Evolutionary conservation across 73 alveolate species (phyloP).

Genomic region (Durusdinium trenchii): DNA sequence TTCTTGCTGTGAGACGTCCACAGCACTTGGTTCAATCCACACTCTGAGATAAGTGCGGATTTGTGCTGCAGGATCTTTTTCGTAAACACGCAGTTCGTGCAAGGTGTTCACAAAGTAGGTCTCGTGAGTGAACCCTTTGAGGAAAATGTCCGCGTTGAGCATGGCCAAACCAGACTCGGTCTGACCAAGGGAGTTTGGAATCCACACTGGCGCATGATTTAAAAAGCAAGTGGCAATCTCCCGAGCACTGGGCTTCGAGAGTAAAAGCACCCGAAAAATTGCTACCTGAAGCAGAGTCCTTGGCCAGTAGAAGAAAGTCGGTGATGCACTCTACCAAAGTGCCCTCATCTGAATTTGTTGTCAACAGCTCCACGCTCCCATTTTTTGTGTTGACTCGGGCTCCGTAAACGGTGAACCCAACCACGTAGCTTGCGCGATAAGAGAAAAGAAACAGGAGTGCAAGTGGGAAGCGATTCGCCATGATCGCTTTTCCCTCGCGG

Average conservation of each 20-base stretch:
- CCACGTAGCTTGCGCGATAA: not conserved
- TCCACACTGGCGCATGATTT: slow-evolving; percentile 8
- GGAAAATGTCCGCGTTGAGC: slow-evolving; percentile 6
- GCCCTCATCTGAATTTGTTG: too few relatives aligned
- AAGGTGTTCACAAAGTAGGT: not conserved
- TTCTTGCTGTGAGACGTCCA: not conserved
- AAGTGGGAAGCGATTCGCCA: not conserved
- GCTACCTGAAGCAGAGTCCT: not conserved
- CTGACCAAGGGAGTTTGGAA: not conserved
- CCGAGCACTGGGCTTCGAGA: not conserved
- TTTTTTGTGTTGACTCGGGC: not conserved
- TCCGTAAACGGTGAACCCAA: not conserved
- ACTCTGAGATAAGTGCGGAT: slow-evolving; percentile 8
- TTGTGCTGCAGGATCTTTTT: not conserved
- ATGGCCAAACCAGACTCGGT: slow-evolving; percentile 7
- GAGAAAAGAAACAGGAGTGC: not conserved
- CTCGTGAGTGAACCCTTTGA: not conserved
- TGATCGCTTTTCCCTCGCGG: not conserved
- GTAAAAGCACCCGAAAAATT: not conserved
- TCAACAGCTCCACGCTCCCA: slow-evolving; percentile 12
- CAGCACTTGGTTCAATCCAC: not conserved
- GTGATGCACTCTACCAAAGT: too few relatives aligned
- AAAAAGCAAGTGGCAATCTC: not conserved
- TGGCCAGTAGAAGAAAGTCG: not conserved
- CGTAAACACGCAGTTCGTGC: not conserved